phyloP scores from a whole-genome alignment of 306 rosid genomes.

The Sicyos baderoa region DNA sequence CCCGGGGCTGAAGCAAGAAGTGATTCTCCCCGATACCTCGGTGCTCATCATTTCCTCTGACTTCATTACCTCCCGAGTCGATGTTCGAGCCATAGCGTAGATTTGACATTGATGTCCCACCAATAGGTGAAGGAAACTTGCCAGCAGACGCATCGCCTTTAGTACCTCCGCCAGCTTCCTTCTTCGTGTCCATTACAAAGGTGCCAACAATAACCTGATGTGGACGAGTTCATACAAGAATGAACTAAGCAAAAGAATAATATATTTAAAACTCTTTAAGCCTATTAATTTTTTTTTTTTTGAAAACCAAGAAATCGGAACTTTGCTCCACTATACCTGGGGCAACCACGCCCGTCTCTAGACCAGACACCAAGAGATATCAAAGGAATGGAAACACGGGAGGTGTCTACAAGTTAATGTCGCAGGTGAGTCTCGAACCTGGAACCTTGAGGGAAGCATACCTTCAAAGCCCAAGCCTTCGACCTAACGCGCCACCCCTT shows the following conservation, averaged over 20 bases:
- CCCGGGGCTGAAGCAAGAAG: conserved; percentile 66
- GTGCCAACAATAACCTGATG: conserved; percentile 83
- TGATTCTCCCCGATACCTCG: conserved; percentile 63
- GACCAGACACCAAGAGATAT: too few relatives aligned
- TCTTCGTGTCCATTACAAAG: conserved; percentile 60
- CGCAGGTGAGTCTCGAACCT: too few relatives aligned
- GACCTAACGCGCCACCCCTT: too few relatives aligned
- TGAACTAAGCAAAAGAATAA: conserved; percentile 4
- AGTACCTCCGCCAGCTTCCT: conserved; percentile 42
- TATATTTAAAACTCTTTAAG: neutral
- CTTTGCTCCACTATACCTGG: too few relatives aligned
- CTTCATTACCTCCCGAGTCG: conserved; percentile 49
- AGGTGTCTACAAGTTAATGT: too few relatives aligned
- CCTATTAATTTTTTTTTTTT: too few relatives aligned
- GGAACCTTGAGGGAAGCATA: too few relatives aligned
- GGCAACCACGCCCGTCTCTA: too few relatives aligned
- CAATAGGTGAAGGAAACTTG: conserved; percentile 57
- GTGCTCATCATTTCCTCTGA: conserved; percentile 60
- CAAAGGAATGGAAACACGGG: too few relatives aligned
- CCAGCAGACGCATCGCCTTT: conserved; percentile 62
- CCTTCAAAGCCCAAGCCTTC: too few relatives aligned
- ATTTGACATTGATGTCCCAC: conserved; percentile 42
- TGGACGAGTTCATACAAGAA: conserved; percentile 11
- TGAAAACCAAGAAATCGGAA: too few relatives aligned
- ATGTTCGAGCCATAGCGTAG: conserved; percentile 52